Evolutionary conservation across 768 basidiomycete species (phyloP), one percentile per base, ranked within the genome.

Genomic region (Mycena vitilis): DNA sequence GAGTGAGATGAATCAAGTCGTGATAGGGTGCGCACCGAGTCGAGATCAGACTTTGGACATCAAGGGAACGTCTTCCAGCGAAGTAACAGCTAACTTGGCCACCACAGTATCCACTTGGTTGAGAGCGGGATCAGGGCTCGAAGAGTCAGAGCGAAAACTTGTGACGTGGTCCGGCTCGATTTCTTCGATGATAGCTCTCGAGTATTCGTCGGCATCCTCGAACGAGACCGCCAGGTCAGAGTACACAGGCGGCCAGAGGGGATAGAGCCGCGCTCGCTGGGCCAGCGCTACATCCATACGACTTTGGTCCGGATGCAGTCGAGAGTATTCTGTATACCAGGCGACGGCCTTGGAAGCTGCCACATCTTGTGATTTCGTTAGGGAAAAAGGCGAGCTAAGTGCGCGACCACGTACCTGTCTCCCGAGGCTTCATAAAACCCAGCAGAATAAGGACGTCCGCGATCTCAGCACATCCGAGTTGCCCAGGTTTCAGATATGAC

Each of bases 261-360:
- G 37, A 23, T 55, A 67, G 2, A 67, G 18, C 37, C 40, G 42
- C 3, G 40, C 44, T 4, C 65, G 57, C 44, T 67, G 65, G 18
- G 59, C 65, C 16, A 66, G 54, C 25, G 49, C n/a, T 7, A 66
- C 58, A 7, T 49, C 42, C 25, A 48, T n/a, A 34, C 48, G 60
- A 18, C 36, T 20, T 40, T n/a, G 10, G 42, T 60, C 44, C 20
- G 58, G 58, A 52, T 60, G 42, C 40, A 36, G 65, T 36, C 47
- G n/a, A n/a, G 40, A 45, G 52, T 66, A 66, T 23, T 52, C 18
- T 38, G 47, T 52, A 36, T 66, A 36, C 65, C 65, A 66, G 42
- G 60, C n/a, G 10, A 60, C 18, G 51, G 59, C 65, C 16, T 47
- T 12, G 23, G 53, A 54, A 37, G 18, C 53, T 11, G 53, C 20